These are phyloP conservation scores for Gautieria morchelliformis DNA, from an alignment of 768 basidiomycete genomes.

Conservation along the genomic window DNA sequence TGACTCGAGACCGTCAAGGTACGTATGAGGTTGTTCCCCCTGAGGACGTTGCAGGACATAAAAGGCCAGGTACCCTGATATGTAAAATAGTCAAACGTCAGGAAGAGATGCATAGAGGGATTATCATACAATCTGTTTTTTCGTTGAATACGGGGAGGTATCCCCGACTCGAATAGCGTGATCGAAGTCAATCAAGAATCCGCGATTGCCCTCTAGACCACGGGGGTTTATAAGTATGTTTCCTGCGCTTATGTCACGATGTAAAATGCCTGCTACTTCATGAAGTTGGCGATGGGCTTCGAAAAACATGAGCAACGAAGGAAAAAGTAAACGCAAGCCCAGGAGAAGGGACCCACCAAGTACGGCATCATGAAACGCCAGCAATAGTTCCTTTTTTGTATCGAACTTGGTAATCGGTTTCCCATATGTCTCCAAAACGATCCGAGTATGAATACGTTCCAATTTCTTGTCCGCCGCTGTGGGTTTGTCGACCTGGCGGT, in stretches of 20 bases:
- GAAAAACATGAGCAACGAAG: not conserved
- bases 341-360: not conserved
- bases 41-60: not conserved
- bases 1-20: not conserved
- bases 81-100: not conserved
- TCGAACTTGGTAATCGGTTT: not conserved
- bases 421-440: not conserved
- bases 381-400: not conserved
- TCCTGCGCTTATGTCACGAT: not conserved
- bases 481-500: not conserved
- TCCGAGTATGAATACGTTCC: not conserved
- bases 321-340: not conserved
- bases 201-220: not conserved
- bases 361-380: not conserved
- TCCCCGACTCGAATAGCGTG: not conserved
- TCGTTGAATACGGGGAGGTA: not conserved
- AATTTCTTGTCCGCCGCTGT: not conserved
- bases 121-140: not conserved
- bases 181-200: not conserved
- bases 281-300: not conserved
- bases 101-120: not conserved
- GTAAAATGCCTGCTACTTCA: not conserved
- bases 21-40: not conserved
- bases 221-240: not conserved
- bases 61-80: not conserved